A percentile compares a stretch with the other conserved stretches of the same genome.
phyloP scores from a whole-genome alignment of 106 monocot genomes.

The Chionographis japonica region DNA sequence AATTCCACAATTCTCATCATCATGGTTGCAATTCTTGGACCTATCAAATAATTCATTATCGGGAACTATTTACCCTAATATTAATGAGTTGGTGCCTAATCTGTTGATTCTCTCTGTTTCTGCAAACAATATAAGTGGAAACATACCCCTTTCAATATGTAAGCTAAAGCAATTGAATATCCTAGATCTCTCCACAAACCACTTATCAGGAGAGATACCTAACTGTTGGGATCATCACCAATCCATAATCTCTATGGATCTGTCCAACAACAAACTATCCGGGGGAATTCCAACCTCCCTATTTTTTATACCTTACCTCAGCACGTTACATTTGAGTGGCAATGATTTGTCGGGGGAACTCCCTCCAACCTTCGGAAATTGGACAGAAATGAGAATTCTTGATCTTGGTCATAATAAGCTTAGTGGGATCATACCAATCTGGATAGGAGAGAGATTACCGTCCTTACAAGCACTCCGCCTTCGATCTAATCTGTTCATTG shows the following conservation, averaged over 20 bases:
- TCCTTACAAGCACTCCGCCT: slow-evolving; percentile 8
- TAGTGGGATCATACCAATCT: slow-evolving; percentile 15
- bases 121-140: slow-evolving; percentile 5
- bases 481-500: slow-evolving; percentile 2
- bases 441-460: slow-evolving; percentile 18
- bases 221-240: slow-evolving; percentile 19
- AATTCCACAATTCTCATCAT: not conserved
- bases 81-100: not conserved
- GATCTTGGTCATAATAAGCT: slow-evolving; percentile 24
- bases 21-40: not conserved
- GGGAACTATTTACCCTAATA: slow-evolving; percentile 2
- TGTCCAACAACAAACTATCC: slow-evolving; percentile 29
- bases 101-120: slow-evolving; percentile 11
- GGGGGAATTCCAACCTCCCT: slow-evolving; percentile 20
- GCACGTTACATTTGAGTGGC: slow-evolving; percentile 24
- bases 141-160: slow-evolving; percentile 22
- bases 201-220: slow-evolving; percentile 28
- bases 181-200: slow-evolving; percentile 39
- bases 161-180: slow-evolving; percentile 2
- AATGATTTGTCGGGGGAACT: slow-evolving; percentile 10
- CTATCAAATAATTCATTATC: slow-evolving; percentile 22
- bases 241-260: not conserved
- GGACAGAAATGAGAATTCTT: not conserved
- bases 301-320: slow-evolving; percentile 6
- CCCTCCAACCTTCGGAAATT: no score